These are phyloP conservation scores for Limonomyces culmigenus DNA, from an alignment of 1,284 basidiomycete species.

Conservation along the genomic window DNA sequence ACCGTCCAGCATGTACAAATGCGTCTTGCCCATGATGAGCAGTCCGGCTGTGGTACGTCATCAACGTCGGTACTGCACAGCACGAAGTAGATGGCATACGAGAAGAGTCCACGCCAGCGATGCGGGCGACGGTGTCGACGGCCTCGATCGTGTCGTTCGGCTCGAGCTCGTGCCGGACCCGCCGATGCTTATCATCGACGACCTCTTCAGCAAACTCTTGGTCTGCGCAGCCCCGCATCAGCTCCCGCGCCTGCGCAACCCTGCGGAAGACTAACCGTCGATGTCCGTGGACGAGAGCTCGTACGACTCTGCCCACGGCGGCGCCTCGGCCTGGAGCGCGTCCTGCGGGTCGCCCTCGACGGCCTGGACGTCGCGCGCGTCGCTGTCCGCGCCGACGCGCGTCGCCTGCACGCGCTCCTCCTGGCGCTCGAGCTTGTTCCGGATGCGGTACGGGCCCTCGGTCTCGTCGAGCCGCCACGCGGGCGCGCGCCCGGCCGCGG, in stretches of 20 bases:
- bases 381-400: conserved; percentile 29
- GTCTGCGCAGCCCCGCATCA: too few species aligned
- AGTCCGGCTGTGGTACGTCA: conserved; percentile 47
- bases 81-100: conserved; percentile 25
- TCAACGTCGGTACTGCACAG: background rate
- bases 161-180: conserved; percentile 74
- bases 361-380: conserved; percentile 37
- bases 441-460: conserved; percentile 71
- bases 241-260: too few species aligned
- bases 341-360: conserved; percentile 44
- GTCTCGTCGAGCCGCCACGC: conserved; percentile 76
- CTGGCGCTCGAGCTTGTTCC: conserved; percentile 59
- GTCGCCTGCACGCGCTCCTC: conserved; percentile 30
- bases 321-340: conserved; percentile 42
- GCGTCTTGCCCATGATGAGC: conserved; percentile 70
- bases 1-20: conserved; percentile 86
- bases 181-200: conserved; percentile 59
- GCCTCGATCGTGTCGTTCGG: conserved; percentile 85
- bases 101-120: conserved; percentile 77
- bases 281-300: conserved; percentile 50
- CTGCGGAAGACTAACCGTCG: conserved; percentile 25
- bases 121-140: conserved; percentile 72
- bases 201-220: conserved; percentile 57
- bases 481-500: conserved; percentile 26
- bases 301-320: conserved; percentile 70